A percentile compares a stretch with the other conserved stretches of the same genome.
phyloP scores from a whole-genome alignment of 2,329 filamentous ascomycete species.

The Xylaria sp. region DNA sequence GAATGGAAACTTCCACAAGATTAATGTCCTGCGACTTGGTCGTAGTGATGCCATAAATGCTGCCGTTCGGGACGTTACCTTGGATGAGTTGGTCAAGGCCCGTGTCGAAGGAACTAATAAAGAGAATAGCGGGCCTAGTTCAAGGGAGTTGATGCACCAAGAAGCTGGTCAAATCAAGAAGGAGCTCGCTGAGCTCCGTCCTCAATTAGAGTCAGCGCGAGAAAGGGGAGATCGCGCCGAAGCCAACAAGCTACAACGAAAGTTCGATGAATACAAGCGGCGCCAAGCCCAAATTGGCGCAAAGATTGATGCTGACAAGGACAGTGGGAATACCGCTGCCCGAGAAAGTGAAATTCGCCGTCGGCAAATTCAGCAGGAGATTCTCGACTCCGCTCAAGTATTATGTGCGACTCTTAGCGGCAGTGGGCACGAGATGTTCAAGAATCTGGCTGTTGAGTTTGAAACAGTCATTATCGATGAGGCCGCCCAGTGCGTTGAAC shows the following conservation, averaged over 20 bases:
- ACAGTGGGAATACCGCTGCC: conserved; percentile 82
- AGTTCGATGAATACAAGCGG: conserved; percentile 81
- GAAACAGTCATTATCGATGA: conserved; percentile 99
- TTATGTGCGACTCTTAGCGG: conserved; percentile 96
- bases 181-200: conserved; percentile 76
- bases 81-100: conserved; percentile 89
- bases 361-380: conserved; percentile 86
- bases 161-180: conserved; percentile 79
- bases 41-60: conserved; percentile 92
- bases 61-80: conserved; percentile 87
- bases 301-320: conserved; percentile 87
- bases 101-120: conserved; percentile 72
- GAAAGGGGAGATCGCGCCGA: conserved; percentile 61
- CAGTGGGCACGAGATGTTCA: conserved; percentile 97
- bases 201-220: conserved; percentile 75
- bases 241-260: conserved; percentile 72
- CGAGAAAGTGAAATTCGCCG: conserved; percentile 89
- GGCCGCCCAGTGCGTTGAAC: conserved; percentile 96
- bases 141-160: conserved; percentile 69
- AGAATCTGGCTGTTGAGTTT: conserved; percentile 92
- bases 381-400: conserved; percentile 90
- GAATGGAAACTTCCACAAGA: conserved; percentile 75
- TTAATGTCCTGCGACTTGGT: conserved; percentile 90
- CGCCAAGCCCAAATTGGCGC: conserved; percentile 81
- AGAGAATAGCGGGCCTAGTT: conserved; percentile 65